Evolutionary conservation across 2,329 filamentous ascomycete genomes (phyloP).

Genomic region (Cladophialophora psammophila): DNA sequence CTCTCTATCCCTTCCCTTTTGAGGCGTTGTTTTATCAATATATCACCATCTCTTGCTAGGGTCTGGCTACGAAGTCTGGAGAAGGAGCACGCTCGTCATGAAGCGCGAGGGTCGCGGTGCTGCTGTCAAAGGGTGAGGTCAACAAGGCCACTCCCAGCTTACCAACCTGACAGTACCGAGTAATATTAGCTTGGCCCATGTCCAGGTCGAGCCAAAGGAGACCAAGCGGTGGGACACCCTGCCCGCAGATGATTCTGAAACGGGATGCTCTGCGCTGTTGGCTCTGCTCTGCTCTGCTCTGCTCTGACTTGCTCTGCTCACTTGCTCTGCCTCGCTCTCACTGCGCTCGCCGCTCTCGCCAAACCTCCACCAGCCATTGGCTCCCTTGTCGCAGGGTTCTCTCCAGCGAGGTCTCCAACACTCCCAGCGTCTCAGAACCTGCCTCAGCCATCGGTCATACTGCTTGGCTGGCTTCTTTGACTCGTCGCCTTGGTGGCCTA

Average conservation of each 20-base stretch:
- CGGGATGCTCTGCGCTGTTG: too few relatives aligned
- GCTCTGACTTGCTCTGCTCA: too few relatives aligned
- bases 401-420: constrained; percentile 18
- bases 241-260: too few relatives aligned
- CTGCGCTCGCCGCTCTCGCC: constrained; percentile 1
- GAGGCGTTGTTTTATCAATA: neutral
- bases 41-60: too few relatives aligned
- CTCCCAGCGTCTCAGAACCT: constrained; percentile 27
- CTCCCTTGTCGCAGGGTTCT: constrained; percentile 17
- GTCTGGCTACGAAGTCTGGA: neutral
- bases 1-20: neutral
- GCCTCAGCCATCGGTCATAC: constrained; percentile 30
- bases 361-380: constrained; percentile 17
- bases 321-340: neutral
- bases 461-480: constrained; percentile 12
- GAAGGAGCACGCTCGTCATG: neutral
- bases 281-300: too few relatives aligned
- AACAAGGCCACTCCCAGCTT: neutral
- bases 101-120: neutral
- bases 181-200: neutral
- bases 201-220: neutral
- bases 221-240: neutral
- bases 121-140: neutral
- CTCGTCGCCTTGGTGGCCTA: constrained; percentile 1
- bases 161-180: too few relatives aligned